Evolutionary conservation across 148 eudicot species (phyloP), one percentile per base, ranked within the genome.

Genomic region (Silene conica): DNA sequence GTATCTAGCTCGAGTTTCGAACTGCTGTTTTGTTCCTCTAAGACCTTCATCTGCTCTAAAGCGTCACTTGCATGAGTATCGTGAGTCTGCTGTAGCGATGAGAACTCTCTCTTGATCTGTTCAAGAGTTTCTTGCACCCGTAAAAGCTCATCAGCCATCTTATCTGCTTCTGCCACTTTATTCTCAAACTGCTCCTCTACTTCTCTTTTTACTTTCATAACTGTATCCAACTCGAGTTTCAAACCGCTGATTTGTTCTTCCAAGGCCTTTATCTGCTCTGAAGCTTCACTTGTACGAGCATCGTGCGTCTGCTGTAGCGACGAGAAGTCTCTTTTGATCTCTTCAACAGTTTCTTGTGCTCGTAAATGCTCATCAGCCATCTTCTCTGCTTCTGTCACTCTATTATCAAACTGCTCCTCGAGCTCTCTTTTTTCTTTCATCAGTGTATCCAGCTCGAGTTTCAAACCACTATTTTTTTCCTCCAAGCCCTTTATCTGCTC

Each of bases 1-100:
- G 80, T 80, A 52, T 82, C 87, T 2, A 89, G 78, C 56, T 83
- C 76, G 18, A 79, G 63, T 74, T 85, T 84, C 74, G 85, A 80
- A 68, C 70, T 75, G 58, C 66, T 67, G 1, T 21, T 38, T 73
- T 74, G 74, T 21, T 83, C 81, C 76, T 81, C 80, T 63, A 81
- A 16, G 2, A 74, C 86, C 41, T 81, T 80, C 21, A 73, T 56
- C 58, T 77, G 80, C 22, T 58, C 74, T 54, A 81, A 73, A 68
- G 84, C 73, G 67, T 77, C 84, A 65, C 61, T 72, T 59, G 73
- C 72, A 75, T 81, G 85, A 8, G 74, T 59, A 50, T 72, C 81
- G 66, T 84, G 88, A 74, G 54, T 75, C 77, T 81, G 83, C 69
- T 71, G 58, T 14, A 83, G 80, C 71, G 70, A 71, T 16, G 79